These are phyloP conservation scores for Boletellus emodensis DNA, from an alignment of 768 basidiomycete species.

Conservation along the genomic window DNA sequence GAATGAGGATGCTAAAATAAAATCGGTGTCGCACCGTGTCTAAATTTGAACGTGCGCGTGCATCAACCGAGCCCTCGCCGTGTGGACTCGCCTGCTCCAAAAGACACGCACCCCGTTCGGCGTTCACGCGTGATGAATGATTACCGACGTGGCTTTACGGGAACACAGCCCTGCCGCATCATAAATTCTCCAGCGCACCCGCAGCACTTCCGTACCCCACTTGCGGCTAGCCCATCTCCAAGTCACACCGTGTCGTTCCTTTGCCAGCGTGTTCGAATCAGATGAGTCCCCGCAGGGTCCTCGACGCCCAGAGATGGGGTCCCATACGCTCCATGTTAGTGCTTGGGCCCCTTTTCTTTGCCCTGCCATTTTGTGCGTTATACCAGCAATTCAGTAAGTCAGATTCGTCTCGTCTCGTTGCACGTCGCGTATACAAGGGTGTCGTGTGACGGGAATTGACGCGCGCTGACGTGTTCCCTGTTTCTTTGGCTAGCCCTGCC, in stretches of 20 bases:
- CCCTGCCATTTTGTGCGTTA: constrained; percentile 44
- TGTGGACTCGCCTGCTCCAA: too few species aligned
- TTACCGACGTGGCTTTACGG: too few species aligned
- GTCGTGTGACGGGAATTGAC: not conserved
- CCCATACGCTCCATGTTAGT: constrained; percentile 53
- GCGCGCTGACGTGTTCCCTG: constrained; percentile 1
- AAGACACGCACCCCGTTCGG: too few species aligned
- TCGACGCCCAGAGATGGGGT: constrained; percentile 43
- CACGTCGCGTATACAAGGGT: not conserved
- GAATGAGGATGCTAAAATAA: too few species aligned
- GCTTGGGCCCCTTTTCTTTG: constrained; percentile 52
- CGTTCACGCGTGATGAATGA: too few species aligned
- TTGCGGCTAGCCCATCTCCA: not conserved
- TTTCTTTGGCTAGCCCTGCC: constrained; percentile 47
- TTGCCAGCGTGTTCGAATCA: not conserved
- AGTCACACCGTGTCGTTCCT: not conserved
- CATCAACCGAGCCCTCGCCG: too few species aligned
- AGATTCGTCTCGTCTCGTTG: not conserved
- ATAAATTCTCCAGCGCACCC: too few species aligned
- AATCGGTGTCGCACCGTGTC: too few species aligned
- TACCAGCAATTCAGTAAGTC: constrained; percentile 47
- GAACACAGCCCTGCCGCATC: too few species aligned
- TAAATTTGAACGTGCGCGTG: too few species aligned
- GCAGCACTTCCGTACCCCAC: not conserved
- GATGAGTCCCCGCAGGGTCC: constrained; percentile 4